Base-by-base conservation (phyloP, 2,329 filamentous ascomycete species). In the Trichophaea hybrida region DNA sequence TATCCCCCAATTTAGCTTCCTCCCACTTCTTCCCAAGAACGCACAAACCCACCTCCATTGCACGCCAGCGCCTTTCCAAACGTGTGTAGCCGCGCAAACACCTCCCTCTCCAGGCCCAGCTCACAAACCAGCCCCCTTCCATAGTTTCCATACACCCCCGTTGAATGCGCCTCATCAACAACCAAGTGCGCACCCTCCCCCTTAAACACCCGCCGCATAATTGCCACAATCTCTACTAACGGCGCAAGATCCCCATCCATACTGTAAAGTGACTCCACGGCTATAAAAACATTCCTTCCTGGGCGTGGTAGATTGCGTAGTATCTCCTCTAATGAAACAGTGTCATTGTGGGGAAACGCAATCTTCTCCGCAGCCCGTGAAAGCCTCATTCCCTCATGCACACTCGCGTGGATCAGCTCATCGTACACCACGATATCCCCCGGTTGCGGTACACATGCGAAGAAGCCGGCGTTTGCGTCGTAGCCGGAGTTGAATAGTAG, bases 231-330 rank as follows among this genome's bases (percentile, higher is more conserved):
- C 5, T 81, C 76, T 8, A 69, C 67, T 8, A 93, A 72, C 0
- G 83, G 84, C 0, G 80, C 80, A 15, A 87, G 72, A 65, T 90
- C 85, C 0, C 87, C 87, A 57, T 91, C 86, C 87, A 93, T 93
- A 69, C 85, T 89, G 70, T 93, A 91, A 0, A 88, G 74, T 0
- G 78, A 80, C 65, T 88, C 85, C 0, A 87, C 75, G 0, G 80
- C 80, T n/a, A 88, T 70, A 64, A 88, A 85, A 2, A 88, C 75
- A 63, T 80, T 82, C 0, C 69, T 68, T 60, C 48, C 48, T 32
- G n/a, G n/a, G 64, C 2, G 79, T 64, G 1, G 13, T 12, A 10
- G 32, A 1, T 59, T 65, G 0, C 61, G 50, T 2, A 73, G 62
- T 0, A 73, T 67, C 0, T 63, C 64, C 8, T 69, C 65, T 0